Evolutionary conservation across 768 basidiomycete species (phyloP).

Genomic region (Glaciozyma antarctica): DNA sequence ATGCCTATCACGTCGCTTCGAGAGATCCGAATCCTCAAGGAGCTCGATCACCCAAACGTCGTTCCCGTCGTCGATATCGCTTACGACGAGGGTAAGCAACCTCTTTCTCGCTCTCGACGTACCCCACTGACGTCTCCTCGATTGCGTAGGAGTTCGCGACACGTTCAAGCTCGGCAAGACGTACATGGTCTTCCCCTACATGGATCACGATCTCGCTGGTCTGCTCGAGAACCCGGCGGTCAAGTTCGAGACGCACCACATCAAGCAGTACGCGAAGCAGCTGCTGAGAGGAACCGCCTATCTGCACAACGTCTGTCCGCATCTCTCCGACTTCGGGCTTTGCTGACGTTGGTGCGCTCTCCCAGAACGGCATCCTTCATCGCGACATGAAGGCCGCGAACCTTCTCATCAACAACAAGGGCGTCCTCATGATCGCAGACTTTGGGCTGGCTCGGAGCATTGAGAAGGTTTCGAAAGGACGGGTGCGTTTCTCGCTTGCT

Average conservation of each 20-base stretch:
- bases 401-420: slow-evolving; percentile 78
- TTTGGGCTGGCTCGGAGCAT: slow-evolving; percentile 76
- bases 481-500: not conserved
- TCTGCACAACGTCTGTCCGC: slow-evolving; percentile 71
- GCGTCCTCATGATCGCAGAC: slow-evolving; percentile 79
- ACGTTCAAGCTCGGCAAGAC: slow-evolving; percentile 55
- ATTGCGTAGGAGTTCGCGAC: slow-evolving; percentile 20
- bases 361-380: slow-evolving; percentile 87
- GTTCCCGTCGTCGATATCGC: slow-evolving; percentile 89
- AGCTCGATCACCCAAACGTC: slow-evolving; percentile 72
- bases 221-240: slow-evolving; percentile 70
- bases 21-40: slow-evolving; percentile 93
- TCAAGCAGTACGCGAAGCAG: slow-evolving; percentile 94
- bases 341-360: not conserved
- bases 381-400: slow-evolving; percentile 99
- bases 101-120: not conserved
- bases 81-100: slow-evolving; percentile 46
- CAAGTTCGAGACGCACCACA: slow-evolving; percentile 67
- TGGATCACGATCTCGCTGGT: slow-evolving; percentile 98
- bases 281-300: slow-evolving; percentile 92
- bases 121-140: not conserved
- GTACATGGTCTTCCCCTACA: slow-evolving; percentile 99
- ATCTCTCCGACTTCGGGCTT: not conserved
- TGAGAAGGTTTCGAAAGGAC: slow-evolving; percentile 8
- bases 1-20: slow-evolving; percentile 85